Percentiles rank a stretch among this genome's conserved stretches.
Evolutionary conservation across 2,329 filamentous ascomycete genomes (phyloP).

Genomic region (Nigrograna mackinnonii): DNA sequence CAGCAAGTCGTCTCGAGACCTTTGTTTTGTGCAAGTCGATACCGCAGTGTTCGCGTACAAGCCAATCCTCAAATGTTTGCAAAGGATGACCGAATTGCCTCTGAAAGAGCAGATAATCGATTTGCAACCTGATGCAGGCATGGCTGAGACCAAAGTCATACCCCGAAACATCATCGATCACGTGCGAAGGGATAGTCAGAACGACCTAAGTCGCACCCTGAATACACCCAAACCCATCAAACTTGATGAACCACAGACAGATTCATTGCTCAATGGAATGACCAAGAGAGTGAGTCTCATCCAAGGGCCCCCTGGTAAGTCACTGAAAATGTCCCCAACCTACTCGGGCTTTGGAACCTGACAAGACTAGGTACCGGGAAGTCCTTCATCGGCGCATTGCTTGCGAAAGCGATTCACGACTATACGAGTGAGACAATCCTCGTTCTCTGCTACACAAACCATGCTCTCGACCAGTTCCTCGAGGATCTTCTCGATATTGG

Average conservation of each 20-base stretch:
- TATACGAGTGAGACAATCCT: conserved; percentile 58
- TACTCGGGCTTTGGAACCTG: too few relatives aligned
- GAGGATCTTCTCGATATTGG: conserved; percentile 66
- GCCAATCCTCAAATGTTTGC: conserved; percentile 64
- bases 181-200: conserved; percentile 18
- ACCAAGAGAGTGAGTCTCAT: conserved; percentile 62
- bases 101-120: conserved; percentile 58
- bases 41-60: conserved; percentile 72
- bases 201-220: conserved; percentile 22
- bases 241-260: conserved; percentile 59
- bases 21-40: conserved; percentile 63
- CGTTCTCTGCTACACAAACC: conserved; percentile 70
- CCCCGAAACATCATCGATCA: conserved; percentile 24
- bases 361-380: conserved; percentile 67
- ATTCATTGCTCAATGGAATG: conserved; percentile 60
- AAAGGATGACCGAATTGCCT: conserved; percentile 59
- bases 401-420: conserved; percentile 60
- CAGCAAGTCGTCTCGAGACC: conserved; percentile 22
- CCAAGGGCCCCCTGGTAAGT: conserved; percentile 71
- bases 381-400: conserved; percentile 70
- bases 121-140: conserved; percentile 12
- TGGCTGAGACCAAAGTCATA: conserved; percentile 24
- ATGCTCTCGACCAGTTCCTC: conserved; percentile 52
- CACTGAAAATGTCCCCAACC: conserved; percentile 15
- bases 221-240: conserved; percentile 26